These are phyloP conservation scores for Xylaria palmicola DNA, from an alignment of 495 filamentous ascomycete genomes.

Conservation along the genomic window DNA sequence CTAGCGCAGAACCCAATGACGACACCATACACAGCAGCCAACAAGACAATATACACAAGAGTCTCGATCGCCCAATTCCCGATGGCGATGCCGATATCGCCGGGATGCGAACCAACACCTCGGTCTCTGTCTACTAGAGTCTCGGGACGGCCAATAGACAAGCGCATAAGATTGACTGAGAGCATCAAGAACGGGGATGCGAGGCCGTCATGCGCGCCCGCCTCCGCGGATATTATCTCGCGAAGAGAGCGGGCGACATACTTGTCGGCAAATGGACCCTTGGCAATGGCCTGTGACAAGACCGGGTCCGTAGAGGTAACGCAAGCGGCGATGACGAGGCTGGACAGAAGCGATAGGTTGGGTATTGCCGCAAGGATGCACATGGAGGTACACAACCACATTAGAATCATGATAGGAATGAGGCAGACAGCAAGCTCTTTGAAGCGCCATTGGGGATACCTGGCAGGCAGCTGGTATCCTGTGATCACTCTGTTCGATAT, in stretches of 20 bases:
- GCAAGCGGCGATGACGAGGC: conserved; percentile 60
- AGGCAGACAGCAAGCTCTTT: conserved; percentile 70
- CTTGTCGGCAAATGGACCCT: conserved; percentile 61
- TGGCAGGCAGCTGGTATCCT: conserved; percentile 80
- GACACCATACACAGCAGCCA: conserved; percentile 71
- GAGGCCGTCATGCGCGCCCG: conserved; percentile 61
- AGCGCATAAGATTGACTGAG: conserved; percentile 53
- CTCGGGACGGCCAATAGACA: conserved; percentile 42
- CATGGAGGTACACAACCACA: conserved; percentile 79
- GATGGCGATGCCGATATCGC: conserved; percentile 66
- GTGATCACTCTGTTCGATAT: conserved; percentile 57
- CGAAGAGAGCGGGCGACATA: conserved; percentile 56
- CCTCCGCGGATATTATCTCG: conserved; percentile 63
- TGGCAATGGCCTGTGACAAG: conserved; percentile 60
- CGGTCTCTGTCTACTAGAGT: conserved; percentile 51
- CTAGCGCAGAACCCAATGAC: conserved; percentile 64
- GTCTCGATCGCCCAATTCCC: conserved; percentile 80
- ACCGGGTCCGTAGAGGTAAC: conserved; percentile 63
- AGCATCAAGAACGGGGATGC: conserved; percentile 61
- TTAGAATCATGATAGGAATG: conserved; percentile 80
- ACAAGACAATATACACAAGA: conserved; percentile 71
- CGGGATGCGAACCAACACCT: conserved; percentile 45
- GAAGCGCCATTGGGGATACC: conserved; percentile 74
- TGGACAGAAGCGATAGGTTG: conserved; percentile 45
- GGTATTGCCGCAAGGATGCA: conserved; percentile 72